Base-by-base conservation (phyloP, 1,284 basidiomycete species). In the Austroboletus niveus region DNA sequence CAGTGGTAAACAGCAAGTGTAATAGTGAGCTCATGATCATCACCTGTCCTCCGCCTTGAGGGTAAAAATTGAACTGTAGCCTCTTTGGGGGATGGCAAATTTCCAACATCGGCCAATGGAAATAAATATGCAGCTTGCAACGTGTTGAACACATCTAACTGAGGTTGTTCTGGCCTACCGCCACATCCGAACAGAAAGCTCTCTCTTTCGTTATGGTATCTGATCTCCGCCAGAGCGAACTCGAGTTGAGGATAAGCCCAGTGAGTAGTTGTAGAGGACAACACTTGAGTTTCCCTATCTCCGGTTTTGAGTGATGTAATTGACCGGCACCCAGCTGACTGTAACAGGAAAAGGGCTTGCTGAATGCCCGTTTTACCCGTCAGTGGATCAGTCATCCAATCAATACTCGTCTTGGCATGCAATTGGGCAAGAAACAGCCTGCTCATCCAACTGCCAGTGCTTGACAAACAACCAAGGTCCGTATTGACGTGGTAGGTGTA, bases 301-400 rank as follows among this genome's bases (percentile, higher is more conserved):
- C 1, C 1, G 17, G 1, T 9, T 8, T 20, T 49, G 4, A 80
- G 62, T 11, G 52, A 57, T 54, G 70, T 65, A 49, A 75, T 76
- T 0, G 79, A 75, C 15, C 57, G 61, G 29, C 65, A 75, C 7
- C 61, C 52, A 4, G 75, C 68, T 3, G 74, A 75, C 2, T 53
- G 55, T 5, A 81, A 59, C 17, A 72, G 59, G 32, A 62, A 57
- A 12, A 80, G 55, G 1, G 78, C 79, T 46, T 79, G 73, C 47
- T 78, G 72, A 1, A 71, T 74, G 4, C 80, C 79, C 0, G 73
- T 75, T 32, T 64, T 71, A 10, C 69, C 59, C 0, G 74, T 76
- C 8, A 82, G 62, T 1, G 74, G 75, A 58, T 81, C 79, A 7
- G 70, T 29, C 68, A 69, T 5, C 56, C 58, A 42, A n/a, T 42